A percentile compares a stretch with the other conserved stretches of the same genome.
phyloP scores from a whole-genome alignment of 139 green algal genomes.

The Micractinium conductrix region DNA sequence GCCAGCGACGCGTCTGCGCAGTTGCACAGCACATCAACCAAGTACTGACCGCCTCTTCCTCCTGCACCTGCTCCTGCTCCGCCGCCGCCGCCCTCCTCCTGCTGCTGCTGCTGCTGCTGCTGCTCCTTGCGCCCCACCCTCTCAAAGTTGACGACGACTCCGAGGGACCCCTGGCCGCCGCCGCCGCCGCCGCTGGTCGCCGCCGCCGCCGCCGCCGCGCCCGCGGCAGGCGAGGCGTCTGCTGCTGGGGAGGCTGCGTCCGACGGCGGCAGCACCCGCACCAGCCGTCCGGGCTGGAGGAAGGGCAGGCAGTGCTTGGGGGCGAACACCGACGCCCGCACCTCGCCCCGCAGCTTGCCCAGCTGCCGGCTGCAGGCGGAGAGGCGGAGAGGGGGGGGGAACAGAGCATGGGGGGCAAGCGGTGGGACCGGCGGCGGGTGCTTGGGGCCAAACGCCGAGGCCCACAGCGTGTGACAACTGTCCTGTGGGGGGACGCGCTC shows the following conservation, averaged over 20 bases:
- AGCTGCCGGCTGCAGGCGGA: slow-evolving; percentile 43
- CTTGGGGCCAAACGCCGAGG: no score
- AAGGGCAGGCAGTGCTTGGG: slow-evolving; percentile 77
- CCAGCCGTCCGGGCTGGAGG: slow-evolving; percentile 85
- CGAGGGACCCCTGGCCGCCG: slow-evolving; percentile 37
- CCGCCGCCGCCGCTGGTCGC: slow-evolving; percentile 7
- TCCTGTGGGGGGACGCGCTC: no score
- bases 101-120: slow-evolving; percentile 18
- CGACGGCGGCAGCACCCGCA: slow-evolving; percentile 63
- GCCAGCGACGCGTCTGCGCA: slow-evolving; percentile 23
- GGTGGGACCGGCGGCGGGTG: no score
- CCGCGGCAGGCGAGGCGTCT: no score
- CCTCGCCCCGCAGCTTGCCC: slow-evolving; percentile 27
- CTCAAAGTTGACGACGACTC: slow-evolving; percentile 85
- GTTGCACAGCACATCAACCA: slow-evolving; percentile 85
- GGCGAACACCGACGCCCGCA: slow-evolving; percentile 48
- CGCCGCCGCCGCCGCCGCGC: slow-evolving; percentile 6
- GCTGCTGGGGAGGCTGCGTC: no score
- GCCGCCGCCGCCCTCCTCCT: neutral
- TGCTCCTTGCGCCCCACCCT: slow-evolving; percentile 41
- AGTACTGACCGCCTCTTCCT: no score
- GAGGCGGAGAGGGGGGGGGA: no score
- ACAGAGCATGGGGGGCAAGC: neutral
- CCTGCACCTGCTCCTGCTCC: no score
- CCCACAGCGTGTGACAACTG: no score